phyloP scores from a whole-genome alignment of 805 yeast genomes.

The Myxozyma melibiosi region DNA sequence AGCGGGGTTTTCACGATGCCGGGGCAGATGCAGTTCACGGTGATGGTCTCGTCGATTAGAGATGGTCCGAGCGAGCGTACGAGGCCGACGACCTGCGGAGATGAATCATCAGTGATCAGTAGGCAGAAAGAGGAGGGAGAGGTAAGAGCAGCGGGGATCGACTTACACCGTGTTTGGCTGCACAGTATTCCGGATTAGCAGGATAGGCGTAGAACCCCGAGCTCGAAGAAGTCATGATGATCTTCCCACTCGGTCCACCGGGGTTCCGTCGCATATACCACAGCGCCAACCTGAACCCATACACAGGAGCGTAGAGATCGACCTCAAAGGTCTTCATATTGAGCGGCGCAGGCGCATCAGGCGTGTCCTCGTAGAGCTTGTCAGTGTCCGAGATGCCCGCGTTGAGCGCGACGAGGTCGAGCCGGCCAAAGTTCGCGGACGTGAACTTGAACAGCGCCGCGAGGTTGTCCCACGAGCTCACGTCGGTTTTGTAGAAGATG shows the following conservation, averaged over 20 bases:
- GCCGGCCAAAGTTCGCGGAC: background rate
- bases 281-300: background rate
- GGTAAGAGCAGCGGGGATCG: no score
- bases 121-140: background rate
- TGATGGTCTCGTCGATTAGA: background rate
- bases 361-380: background rate
- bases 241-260: background rate
- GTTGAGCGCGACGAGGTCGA: constrained; percentile 5
- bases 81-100: background rate
- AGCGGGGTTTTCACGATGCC: background rate
- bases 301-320: background rate
- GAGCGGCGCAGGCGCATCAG: background rate
- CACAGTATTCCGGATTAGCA: background rate
- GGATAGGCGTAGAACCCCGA: constrained; percentile 1
- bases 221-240: background rate
- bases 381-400: constrained; percentile 10
- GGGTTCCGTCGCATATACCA: constrained; percentile 3
- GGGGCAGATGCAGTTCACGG: background rate
- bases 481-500: background rate
- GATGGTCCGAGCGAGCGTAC: background rate
- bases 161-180: constrained; percentile 3
- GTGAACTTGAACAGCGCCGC: constrained; percentile 5
- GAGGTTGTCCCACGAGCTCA: constrained; percentile 2
- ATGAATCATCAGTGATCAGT: background rate
- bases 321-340: background rate